Conservation (phyloP, 768 basidiomycete species). For the Phlebiopsis flavidoalba region DNA sequence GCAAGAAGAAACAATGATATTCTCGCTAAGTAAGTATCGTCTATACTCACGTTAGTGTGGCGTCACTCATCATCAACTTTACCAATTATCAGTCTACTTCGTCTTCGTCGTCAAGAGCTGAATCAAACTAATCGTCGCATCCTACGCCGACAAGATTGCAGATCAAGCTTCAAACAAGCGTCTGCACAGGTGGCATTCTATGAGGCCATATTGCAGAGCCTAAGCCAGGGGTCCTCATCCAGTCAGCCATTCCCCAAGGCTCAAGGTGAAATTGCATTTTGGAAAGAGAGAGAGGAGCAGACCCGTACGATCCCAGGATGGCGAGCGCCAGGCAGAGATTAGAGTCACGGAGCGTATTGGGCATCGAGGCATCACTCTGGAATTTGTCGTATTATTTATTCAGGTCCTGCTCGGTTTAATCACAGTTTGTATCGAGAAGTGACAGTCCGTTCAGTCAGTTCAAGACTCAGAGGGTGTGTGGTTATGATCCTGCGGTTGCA, state of each 20-base stretch:
- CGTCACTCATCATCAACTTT: neutral
- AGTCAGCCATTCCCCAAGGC: slow-evolving; percentile 64
- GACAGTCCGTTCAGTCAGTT: too few relatives aligned
- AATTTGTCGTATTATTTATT: too few relatives aligned
- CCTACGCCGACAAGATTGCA: slow-evolving; percentile 64
- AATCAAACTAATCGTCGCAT: slow-evolving; percentile 66
- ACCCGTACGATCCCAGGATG: slow-evolving; percentile 43
- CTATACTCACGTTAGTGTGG: neutral
- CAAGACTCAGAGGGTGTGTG: too few relatives aligned
- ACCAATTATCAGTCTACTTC: slow-evolving; percentile 52
- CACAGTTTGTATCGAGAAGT: too few relatives aligned
- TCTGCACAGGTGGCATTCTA: slow-evolving; percentile 71
- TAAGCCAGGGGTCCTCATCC: slow-evolving; percentile 52
- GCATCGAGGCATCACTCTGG: too few relatives aligned
- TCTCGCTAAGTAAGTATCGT: slow-evolving; percentile 70
- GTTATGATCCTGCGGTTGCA: too few relatives aligned
- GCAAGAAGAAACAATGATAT: slow-evolving; percentile 94
- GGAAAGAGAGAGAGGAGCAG: slow-evolving; percentile 83
- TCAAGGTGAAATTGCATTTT: slow-evolving; percentile 82
- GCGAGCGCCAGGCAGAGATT: slow-evolving; percentile 14
- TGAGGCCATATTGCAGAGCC: slow-evolving; percentile 66
- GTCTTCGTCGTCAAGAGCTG: slow-evolving; percentile 83
- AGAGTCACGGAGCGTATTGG: neutral
- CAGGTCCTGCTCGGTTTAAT: too few relatives aligned
- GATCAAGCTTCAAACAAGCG: slow-evolving; percentile 57